Evolutionary conservation across 2,329 filamentous ascomycete genomes (phyloP).

Genomic region (Zarea fungicola): DNA sequence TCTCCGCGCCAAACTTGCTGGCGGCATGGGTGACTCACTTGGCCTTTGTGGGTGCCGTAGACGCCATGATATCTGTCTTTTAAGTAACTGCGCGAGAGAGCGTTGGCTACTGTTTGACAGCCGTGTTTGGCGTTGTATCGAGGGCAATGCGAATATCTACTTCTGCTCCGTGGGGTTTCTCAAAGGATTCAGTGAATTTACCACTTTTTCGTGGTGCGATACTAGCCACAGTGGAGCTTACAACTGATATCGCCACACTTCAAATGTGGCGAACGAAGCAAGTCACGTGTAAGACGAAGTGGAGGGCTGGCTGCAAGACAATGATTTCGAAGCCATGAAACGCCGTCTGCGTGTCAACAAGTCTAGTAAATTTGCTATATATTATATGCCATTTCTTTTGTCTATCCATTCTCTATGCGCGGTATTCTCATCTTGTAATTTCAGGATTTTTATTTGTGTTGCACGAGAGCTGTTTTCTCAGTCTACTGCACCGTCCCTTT

Average conservation of each 20-base stretch:
- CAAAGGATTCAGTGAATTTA: slow-evolving; percentile 30
- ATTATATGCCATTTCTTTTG: too few species aligned
- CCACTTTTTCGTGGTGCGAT: slow-evolving; percentile 38
- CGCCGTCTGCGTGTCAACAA: too few species aligned
- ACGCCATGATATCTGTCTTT: slow-evolving; percentile 30
- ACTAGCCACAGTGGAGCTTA: slow-evolving; percentile 29
- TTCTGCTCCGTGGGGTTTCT: slow-evolving; percentile 34
- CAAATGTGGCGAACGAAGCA: slow-evolving; percentile 17
- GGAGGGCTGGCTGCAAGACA: too few species aligned
- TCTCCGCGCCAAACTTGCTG: slow-evolving; percentile 14
- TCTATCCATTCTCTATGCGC: too few species aligned
- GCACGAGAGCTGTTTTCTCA: too few species aligned
- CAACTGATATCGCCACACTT: slow-evolving; percentile 9
- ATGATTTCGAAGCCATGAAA: too few species aligned
- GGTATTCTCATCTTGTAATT: too few species aligned
- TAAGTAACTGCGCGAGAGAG: slow-evolving; percentile 11
- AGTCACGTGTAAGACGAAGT: slow-evolving; percentile 7
- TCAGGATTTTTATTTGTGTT: too few species aligned
- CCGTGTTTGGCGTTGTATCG: slow-evolving; percentile 18
- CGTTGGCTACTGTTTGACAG: slow-evolving; percentile 5
- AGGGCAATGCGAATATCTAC: slow-evolving; percentile 17
- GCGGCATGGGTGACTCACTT: slow-evolving; percentile 30
- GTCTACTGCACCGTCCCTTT: neutral
- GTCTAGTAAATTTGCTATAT: too few species aligned
- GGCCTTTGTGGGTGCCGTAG: slow-evolving; percentile 34